Base-by-base conservation (phyloP, 2,329 filamentous ascomycete genomes). In the Hymenoscyphus infarciens region DNA sequence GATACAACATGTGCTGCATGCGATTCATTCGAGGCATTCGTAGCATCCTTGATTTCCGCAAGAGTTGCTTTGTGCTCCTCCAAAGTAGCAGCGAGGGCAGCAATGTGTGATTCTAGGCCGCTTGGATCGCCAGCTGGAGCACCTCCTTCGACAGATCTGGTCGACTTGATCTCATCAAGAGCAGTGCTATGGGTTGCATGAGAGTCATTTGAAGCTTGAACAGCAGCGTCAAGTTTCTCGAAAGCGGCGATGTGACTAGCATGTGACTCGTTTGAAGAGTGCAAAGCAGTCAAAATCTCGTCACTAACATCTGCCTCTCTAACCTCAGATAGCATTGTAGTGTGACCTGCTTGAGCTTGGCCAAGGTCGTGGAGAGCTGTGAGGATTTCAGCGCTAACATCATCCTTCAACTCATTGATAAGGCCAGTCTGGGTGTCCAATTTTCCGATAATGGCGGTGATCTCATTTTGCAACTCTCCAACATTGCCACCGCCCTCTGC, bases 271-370 rank as follows among this genome's bases (percentile, higher is more conserved):
- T 65, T 66, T 11, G 64, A 66, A 10, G 67, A 59, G 63, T 74
- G 72, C 2, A 74, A 56, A 3, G 69, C 63, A 19, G 72, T 74
- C 55, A 74, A 64, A 42, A 74, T 70, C 54, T 74, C 71, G 33
- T 69, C 71, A 60, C 67, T 71, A 1, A 74, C 66, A 66, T 74
- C 70, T 1, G 64, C 62, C 58, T 73, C 69, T 56, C 66, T 61
- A 5, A 73, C 66, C 38, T 71, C 70, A 13, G 61, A 45, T 3
- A 74, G 65, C 7, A 67, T 39, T 25, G 64, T 63, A n/a, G 59
- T 58, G 31, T 70, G 68, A 11, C 61, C 61, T 10, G 66, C 62
- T 39, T 70, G 67, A 4, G 61, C 54, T 35, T 71, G 67, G 5
- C 61, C 66, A 27, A 69, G 45, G 33, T 69, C 68, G 56, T 72